A percentile compares a stretch with the other conserved stretches of the same genome.
These are phyloP conservation scores for Oehlia diaphana DNA, from an alignment of 192 early-diverging fungal genomes.

Conservation along the genomic window DNA sequence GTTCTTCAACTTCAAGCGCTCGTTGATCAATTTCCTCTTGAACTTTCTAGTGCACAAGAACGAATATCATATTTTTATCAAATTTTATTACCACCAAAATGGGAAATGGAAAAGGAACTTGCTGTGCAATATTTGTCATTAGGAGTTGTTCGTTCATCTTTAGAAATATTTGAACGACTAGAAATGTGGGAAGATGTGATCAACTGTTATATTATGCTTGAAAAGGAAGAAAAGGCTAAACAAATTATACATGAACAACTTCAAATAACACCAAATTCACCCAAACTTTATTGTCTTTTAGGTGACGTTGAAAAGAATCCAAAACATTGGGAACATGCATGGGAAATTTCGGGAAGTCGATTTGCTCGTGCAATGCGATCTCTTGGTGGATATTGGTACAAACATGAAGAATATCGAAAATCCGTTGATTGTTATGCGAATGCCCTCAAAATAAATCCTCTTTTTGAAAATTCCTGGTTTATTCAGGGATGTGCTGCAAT, in stretches of 20 bases:
- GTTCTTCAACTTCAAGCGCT: conserved; percentile 91
- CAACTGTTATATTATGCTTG: conserved; percentile 82
- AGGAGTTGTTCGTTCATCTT: conserved; percentile 86
- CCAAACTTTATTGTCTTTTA: conserved; percentile 87
- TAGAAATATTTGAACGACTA: conserved; percentile 93
- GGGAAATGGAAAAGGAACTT: conserved; percentile 95
- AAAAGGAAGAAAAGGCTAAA: conserved; percentile 86
- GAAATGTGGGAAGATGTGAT: conserved; percentile 97
- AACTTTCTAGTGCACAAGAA: conserved; percentile 69
- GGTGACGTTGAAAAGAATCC: conserved; percentile 85
- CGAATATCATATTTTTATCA: conserved; percentile 81
- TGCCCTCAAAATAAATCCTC: conserved; percentile 88
- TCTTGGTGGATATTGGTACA: conserved; percentile 82
- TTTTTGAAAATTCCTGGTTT: conserved; percentile 97
- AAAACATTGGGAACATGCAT: conserved; percentile 80
- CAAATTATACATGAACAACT: conserved; percentile 69
- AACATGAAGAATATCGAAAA: conserved; percentile 57
- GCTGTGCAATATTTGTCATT: conserved; percentile 79
- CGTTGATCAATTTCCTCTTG: conserved; percentile 83
- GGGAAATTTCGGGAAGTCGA: conserved; percentile 78
- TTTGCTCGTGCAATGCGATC: conserved; percentile 96
- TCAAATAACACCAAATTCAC: conserved; percentile 59
- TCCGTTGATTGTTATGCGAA: conserved; percentile 74
- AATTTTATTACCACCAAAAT: conserved; percentile 83
- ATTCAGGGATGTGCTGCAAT: conserved; percentile 93